These are phyloP conservation scores for Xylaria sp. DNA, from an alignment of 2,329 filamentous ascomycete genomes.

Conservation along the genomic window DNA sequence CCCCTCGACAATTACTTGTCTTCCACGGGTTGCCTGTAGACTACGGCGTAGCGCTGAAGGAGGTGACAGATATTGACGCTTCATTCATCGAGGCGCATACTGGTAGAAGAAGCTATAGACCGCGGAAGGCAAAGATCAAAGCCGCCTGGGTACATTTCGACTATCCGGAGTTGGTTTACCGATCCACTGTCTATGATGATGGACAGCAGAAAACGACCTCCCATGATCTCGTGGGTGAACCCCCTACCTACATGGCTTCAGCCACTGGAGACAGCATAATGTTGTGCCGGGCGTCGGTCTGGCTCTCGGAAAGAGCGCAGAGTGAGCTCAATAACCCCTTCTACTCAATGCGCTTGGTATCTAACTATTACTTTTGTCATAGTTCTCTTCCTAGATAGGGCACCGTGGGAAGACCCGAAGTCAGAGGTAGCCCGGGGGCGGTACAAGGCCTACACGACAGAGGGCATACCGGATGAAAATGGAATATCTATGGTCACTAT, in stretches of 20 bases:
- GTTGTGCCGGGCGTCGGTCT: slow-evolving; percentile 52
- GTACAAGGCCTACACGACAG: slow-evolving; percentile 28
- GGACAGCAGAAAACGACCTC: neutral
- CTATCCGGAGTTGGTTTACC: slow-evolving; percentile 30
- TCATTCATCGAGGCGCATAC: slow-evolving; percentile 32
- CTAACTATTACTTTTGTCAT: neutral
- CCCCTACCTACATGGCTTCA: slow-evolving; percentile 39
- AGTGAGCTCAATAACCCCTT: slow-evolving; percentile 29
- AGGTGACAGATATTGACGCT: slow-evolving; percentile 18
- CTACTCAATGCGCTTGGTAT: neutral
- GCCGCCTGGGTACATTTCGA: slow-evolving; percentile 29
- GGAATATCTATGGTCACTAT: slow-evolving; percentile 4
- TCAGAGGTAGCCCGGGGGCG: slow-evolving; percentile 40
- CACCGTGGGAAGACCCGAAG: slow-evolving; percentile 39
- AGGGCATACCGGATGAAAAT: slow-evolving; percentile 18
- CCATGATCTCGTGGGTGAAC: slow-evolving; percentile 21
- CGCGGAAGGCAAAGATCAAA: neutral
- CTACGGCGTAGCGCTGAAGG: slow-evolving; percentile 10
- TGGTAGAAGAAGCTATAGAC: slow-evolving; percentile 24
- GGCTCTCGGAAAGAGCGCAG: slow-evolving; percentile 45
- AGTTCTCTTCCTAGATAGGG: slow-evolving; percentile 52
- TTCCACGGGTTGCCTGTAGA: slow-evolving; percentile 30
- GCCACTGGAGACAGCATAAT: slow-evolving; percentile 41
- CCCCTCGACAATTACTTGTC: slow-evolving; percentile 34
- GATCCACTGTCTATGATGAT: neutral